These are phyloP conservation scores for Xylaria sp. DNA, from an alignment of 2,329 filamentous ascomycete species.

Conservation along the genomic window DNA sequence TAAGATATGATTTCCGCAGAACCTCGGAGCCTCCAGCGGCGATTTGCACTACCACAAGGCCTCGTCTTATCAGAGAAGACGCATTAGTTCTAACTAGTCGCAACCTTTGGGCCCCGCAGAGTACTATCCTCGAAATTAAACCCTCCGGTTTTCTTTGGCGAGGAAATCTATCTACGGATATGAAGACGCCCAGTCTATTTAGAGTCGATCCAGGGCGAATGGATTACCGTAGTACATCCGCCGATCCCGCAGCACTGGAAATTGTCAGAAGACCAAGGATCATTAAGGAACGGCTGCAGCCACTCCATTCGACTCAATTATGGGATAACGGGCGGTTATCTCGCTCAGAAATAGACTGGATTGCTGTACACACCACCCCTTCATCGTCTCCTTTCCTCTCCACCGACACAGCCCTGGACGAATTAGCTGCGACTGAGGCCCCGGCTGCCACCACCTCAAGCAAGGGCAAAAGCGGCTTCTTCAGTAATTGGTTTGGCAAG, in stretches of 20 bases:
- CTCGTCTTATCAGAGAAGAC: constrained; percentile 33
- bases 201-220: constrained; percentile 49
- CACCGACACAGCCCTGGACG: constrained; percentile 40
- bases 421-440: constrained; percentile 40
- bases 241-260: constrained; percentile 51
- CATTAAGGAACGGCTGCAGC: constrained; percentile 40
- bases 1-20: constrained; percentile 38
- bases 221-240: constrained; percentile 49
- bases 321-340: constrained; percentile 40
- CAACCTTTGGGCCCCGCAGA: constrained; percentile 40
- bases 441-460: constrained; percentile 37
- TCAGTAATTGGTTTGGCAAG: constrained; percentile 43
- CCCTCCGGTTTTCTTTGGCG: constrained; percentile 16
- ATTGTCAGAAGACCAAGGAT: constrained; percentile 52
- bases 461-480: constrained; percentile 38
- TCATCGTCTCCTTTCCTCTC: constrained; percentile 40
- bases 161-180: neutral
- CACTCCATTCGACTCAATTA: constrained; percentile 44
- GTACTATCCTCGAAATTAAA: neutral
- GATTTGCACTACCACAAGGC: constrained; percentile 46
- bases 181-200: constrained; percentile 43
- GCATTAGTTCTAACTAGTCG: constrained; percentile 34
- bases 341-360: constrained; percentile 45
- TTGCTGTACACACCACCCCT: constrained; percentile 45
- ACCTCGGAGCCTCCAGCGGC: constrained; percentile 49